Conservation (phyloP, 768 basidiomycete species). For the Tulasnella sp. region DNA sequence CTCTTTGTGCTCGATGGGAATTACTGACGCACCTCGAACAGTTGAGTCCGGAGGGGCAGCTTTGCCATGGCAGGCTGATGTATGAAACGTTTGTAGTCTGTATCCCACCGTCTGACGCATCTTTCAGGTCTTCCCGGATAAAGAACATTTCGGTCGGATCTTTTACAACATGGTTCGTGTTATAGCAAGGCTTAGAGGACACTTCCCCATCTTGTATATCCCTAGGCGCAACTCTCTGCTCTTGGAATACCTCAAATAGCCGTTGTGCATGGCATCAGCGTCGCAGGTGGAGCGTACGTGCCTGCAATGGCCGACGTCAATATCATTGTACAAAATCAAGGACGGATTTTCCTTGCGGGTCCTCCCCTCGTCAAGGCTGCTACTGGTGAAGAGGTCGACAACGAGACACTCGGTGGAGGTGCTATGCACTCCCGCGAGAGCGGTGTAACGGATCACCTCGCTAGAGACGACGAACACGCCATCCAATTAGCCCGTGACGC, state of each 20-base stretch:
- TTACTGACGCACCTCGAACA: conserved; percentile 23
- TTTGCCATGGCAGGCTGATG: conserved; percentile 83
- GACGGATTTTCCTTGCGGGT: conserved; percentile 86
- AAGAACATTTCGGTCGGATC: conserved; percentile 89
- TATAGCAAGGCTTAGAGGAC: neutral
- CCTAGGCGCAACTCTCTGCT: conserved; percentile 83
- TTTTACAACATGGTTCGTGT: conserved; percentile 85
- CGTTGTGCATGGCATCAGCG: conserved; percentile 87
- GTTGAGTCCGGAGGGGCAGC: conserved; percentile 94
- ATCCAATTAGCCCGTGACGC: conserved; percentile 65
- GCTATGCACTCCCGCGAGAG: conserved; percentile 85
- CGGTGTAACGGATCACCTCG: conserved; percentile 83
- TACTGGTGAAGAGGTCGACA: conserved; percentile 84
- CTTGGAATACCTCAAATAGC: conserved; percentile 84
- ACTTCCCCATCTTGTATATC: neutral
- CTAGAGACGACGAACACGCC: conserved; percentile 74
- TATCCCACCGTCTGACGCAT: neutral
- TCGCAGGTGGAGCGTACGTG: conserved; percentile 89
- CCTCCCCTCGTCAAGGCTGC: conserved; percentile 92
- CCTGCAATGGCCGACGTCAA: conserved; percentile 97
- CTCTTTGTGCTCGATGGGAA: neutral
- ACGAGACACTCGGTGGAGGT: conserved; percentile 83
- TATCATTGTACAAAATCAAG: conserved; percentile 80
- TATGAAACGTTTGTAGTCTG: conserved; percentile 19
- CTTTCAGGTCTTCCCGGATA: conserved; percentile 72